Percentiles rank a stretch among this genome's conserved stretches.
phyloP scores from a whole-genome alignment of 192 early-diverging fungal species.

The Gamsiella multidivaricata region DNA sequence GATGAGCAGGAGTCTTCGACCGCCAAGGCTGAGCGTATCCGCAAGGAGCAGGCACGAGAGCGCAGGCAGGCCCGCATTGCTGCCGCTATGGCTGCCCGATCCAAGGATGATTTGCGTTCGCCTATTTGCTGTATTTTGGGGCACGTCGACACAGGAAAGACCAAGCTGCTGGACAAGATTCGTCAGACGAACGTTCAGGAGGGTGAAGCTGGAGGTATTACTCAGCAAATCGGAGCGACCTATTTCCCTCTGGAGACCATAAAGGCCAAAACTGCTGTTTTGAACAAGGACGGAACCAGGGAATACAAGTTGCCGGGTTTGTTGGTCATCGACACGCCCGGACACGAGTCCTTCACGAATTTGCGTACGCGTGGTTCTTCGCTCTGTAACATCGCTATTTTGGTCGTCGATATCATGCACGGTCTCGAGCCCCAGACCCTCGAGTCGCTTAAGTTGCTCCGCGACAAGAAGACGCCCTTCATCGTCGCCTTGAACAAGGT shows the following conservation, averaged over 20 bases:
- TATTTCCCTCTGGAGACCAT: constrained; percentile 98
- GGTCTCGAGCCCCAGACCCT: constrained; percentile 98
- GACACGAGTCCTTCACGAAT: constrained; percentile 99
- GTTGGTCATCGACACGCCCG: constrained; percentile 97
- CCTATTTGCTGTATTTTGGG: constrained; percentile 99
- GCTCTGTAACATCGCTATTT: constrained; percentile 98
- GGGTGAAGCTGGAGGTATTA: constrained; percentile 99
- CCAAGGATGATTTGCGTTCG: constrained; percentile 91
- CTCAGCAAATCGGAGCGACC: constrained; percentile 99
- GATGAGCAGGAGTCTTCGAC: constrained; percentile 73
- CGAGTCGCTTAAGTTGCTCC: constrained; percentile 92
- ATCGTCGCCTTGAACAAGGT: constrained; percentile 99
- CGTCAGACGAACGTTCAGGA: constrained; percentile 99
- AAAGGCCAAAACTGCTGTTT: constrained; percentile 86
- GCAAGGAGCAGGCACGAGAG: constrained; percentile 83
- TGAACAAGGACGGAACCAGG: constrained; percentile 66
- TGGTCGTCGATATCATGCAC: constrained; percentile 99
- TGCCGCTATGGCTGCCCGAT: constrained; percentile 84
- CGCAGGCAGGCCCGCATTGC: constrained; percentile 78
- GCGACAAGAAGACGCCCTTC: constrained; percentile 95
- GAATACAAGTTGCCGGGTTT: constrained; percentile 91
- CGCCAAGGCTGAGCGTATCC: constrained; percentile 68
- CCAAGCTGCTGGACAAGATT: constrained; percentile 98
- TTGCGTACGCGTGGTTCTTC: constrained; percentile 94
- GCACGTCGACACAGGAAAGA: constrained; percentile 96